A percentile compares a stretch with the other conserved stretches of the same genome.
These are phyloP conservation scores for Aspergillus candidus DNA, from an alignment of 2,329 filamentous ascomycete genomes.

Conservation along the genomic window DNA sequence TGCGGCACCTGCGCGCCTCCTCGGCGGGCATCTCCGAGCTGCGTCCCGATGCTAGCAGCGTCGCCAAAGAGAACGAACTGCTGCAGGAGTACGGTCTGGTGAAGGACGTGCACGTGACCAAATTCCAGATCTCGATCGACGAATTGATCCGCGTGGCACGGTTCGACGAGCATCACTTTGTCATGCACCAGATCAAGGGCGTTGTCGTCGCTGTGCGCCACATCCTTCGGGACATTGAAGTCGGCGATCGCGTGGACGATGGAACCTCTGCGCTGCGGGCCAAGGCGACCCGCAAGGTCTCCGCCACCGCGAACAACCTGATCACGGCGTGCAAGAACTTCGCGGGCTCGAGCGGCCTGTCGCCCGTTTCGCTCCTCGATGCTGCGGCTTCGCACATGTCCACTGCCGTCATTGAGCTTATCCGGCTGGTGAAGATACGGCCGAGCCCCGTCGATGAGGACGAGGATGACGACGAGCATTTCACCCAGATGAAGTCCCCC, in stretches of 20 bases:
- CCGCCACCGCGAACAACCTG: conserved; percentile 89
- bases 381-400: conserved; percentile 88
- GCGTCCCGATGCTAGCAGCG: conserved; percentile 34
- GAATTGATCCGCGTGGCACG: conserved; percentile 77
- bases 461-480: conserved; percentile 62
- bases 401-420: conserved; percentile 75
- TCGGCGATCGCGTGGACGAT: conserved; percentile 52
- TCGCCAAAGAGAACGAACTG: conserved; percentile 67
- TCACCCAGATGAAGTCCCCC: conserved; percentile 59
- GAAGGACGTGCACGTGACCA: conserved; percentile 87
- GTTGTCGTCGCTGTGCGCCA: conserved; percentile 76
- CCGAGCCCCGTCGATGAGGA: conserved; percentile 68
- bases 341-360: conserved; percentile 71
- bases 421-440: conserved; percentile 77
- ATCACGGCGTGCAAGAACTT: conserved; percentile 95
- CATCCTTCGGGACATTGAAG: conserved; percentile 72
- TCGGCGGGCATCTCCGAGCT: conserved; percentile 62
- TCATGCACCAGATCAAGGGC: conserved; percentile 79
- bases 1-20: conserved; percentile 72
- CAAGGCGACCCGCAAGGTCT: conserved; percentile 74
- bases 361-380: conserved; percentile 87
- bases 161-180: conserved; percentile 63
- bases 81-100: conserved; percentile 68
- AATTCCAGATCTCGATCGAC: conserved; percentile 90
- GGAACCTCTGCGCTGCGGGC: conserved; percentile 54